These are phyloP conservation scores for Sequoiadendron giganteum DNA, from an alignment of 75 land plant genomes.

Conservation along the genomic window DNA sequence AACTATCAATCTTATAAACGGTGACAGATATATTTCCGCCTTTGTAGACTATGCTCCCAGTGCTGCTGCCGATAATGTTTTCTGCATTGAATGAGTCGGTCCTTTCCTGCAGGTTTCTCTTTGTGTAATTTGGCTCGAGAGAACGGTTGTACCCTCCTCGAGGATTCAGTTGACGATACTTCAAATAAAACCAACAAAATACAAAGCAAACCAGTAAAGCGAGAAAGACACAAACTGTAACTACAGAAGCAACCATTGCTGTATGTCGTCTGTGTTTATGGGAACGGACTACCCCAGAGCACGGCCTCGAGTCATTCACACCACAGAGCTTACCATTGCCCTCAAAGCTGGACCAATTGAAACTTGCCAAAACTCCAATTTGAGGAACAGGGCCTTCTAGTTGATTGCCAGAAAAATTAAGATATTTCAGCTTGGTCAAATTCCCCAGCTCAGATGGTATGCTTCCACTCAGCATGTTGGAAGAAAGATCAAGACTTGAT, in stretches of 20 bases:
- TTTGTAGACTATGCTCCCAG: slow-evolving; percentile 15
- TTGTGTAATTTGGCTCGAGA: no score
- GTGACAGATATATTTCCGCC: background rate
- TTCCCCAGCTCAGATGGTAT: slow-evolving; percentile 25
- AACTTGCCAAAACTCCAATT: background rate
- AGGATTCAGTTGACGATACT: no score
- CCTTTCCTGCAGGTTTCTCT: background rate
- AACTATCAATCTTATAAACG: background rate
- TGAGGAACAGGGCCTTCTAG: slow-evolving; percentile 18
- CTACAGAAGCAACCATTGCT: background rate
- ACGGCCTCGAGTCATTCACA: background rate
- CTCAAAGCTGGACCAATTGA: slow-evolving; percentile 9
- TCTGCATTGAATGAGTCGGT: slow-evolving; percentile 11
- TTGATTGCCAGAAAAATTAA: slow-evolving; percentile 20
- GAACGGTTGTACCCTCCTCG: no score
- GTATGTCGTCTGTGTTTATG: background rate
- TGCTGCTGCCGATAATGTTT: slow-evolving; percentile 19
- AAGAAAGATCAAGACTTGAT: slow-evolving; percentile 1
- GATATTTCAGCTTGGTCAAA: background rate
- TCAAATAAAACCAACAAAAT: background rate
- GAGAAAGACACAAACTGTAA: background rate
- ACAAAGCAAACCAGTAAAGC: background rate
- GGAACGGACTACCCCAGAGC: background rate
- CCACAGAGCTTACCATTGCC: slow-evolving; percentile 19
- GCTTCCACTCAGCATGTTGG: slow-evolving; percentile 9